These are phyloP conservation scores for Pogostemon cablin DNA, from an alignment of 257 asterid species.

Conservation along the genomic window DNA sequence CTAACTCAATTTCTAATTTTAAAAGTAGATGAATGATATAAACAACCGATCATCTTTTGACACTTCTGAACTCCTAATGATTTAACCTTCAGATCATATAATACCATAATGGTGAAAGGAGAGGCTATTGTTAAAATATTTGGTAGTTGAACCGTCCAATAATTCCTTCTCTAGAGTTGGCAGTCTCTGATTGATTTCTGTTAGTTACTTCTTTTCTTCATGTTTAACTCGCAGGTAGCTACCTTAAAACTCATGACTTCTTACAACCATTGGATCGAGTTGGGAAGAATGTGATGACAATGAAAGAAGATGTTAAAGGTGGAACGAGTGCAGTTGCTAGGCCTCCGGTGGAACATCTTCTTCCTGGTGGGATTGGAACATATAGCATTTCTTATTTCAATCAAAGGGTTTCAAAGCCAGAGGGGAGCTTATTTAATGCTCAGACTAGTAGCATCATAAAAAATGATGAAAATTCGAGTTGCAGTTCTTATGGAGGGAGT, in stretches of 20 bases:
- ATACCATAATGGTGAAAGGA: no score
- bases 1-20: no score
- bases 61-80: no score
- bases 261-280: conserved; percentile 83
- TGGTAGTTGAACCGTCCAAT: no score
- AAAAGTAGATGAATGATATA: no score
- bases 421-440: conserved; percentile 47
- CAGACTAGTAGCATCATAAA: conserved; percentile 49
- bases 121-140: no score
- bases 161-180: no score
- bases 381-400: conserved; percentile 75
- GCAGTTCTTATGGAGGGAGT: conserved; percentile 44
- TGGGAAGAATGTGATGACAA: conserved; percentile 41
- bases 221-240: conserved; percentile 52
- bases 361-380: conserved; percentile 87
- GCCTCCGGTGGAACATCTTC: conserved; percentile 63
- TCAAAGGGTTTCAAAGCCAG: conserved; percentile 58
- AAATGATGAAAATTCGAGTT: conserved; percentile 38
- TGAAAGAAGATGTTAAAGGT: conserved; percentile 51
- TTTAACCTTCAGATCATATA: no score
- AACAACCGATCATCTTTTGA: no score
- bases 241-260: conserved; percentile 84
- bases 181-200: no score
- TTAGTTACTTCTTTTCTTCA: neutral
- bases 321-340: conserved; percentile 50